A percentile compares a stretch with the other conserved stretches of the same genome.
Evolutionary conservation across 2,329 filamentous ascomycete species (phyloP).

Genomic region (Tolypocladium tundrense): DNA sequence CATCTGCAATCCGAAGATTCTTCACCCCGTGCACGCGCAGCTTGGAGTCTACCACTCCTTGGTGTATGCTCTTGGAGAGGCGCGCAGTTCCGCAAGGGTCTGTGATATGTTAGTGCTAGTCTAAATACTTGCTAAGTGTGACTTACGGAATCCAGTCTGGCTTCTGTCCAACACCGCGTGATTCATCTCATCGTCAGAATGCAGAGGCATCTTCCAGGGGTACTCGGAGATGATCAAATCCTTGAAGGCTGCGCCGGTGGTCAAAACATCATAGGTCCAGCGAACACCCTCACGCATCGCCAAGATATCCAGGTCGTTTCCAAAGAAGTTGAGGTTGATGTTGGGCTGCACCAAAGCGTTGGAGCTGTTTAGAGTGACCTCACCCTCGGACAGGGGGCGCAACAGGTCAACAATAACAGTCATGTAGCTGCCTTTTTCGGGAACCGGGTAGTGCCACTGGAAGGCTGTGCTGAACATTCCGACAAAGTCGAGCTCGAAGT

Average conservation of each 20-base stretch:
- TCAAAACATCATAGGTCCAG: constrained; percentile 46
- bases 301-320: constrained; percentile 43
- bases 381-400: constrained; percentile 34
- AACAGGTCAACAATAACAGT: constrained; percentile 44
- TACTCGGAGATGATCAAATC: constrained; percentile 43
- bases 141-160: constrained; percentile 43
- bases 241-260: constrained; percentile 44
- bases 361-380: constrained; percentile 43
- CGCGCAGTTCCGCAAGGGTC: constrained; percentile 46
- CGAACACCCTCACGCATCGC: constrained; percentile 48
- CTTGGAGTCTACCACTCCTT: constrained; percentile 40
- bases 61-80: constrained; percentile 37
- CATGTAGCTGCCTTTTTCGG: constrained; percentile 35
- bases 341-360: constrained; percentile 48
- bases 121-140: no score
- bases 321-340: constrained; percentile 52
- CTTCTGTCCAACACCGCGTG: constrained; percentile 44
- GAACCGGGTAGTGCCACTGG: constrained; percentile 35
- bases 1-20: constrained; percentile 44
- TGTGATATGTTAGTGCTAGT: constrained; percentile 1
- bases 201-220: constrained; percentile 49
- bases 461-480: constrained; percentile 42
- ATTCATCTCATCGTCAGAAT: constrained; percentile 46
- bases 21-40: constrained; percentile 44
- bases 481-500: constrained; percentile 54